Evolutionary conservation across 208 protist genomes (phyloP).

Genomic region (Trypanosoma vivax): DNA sequence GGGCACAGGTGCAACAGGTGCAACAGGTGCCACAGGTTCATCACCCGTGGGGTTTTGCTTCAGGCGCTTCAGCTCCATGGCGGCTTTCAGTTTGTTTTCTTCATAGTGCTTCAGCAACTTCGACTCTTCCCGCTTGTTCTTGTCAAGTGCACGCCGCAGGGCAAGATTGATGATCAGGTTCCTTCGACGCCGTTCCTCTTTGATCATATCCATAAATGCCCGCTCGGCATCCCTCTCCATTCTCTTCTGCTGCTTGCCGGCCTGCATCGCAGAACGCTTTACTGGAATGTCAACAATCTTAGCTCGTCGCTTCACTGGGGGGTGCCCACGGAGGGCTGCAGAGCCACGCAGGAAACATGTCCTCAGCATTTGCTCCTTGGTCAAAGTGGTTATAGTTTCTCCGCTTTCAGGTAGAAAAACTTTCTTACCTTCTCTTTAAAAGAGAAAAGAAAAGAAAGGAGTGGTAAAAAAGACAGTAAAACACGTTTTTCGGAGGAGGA

Average conservation of each 20-base stretch:
- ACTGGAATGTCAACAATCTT: not conserved
- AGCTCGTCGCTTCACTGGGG: not conserved
- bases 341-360: not conserved
- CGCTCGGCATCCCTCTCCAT: conserved; percentile 12
- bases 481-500: no score
- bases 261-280: no score
- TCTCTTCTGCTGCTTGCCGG: not conserved
- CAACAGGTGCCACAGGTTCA: no score
- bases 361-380: not conserved
- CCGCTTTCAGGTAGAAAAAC: not conserved
- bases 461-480: no score
- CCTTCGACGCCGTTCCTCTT: conserved; percentile 6
- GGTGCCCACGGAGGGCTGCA: not conserved
- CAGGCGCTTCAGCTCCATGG: conserved; percentile 15
- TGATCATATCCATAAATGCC: conserved; percentile 19
- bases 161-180: conserved; percentile 11
- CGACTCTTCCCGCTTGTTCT: conserved; percentile 7
- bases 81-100: conserved; percentile 19
- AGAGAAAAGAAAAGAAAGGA: conserved; percentile 7
- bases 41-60: conserved; percentile 5
- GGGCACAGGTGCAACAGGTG: no score
- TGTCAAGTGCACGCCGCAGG: conserved; percentile 6
- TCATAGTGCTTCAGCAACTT: conserved; percentile 15
- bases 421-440: not conserved
- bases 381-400: not conserved